These are phyloP conservation scores for Comarum palustre DNA, from an alignment of 306 rosid species.

Conservation along the genomic window DNA sequence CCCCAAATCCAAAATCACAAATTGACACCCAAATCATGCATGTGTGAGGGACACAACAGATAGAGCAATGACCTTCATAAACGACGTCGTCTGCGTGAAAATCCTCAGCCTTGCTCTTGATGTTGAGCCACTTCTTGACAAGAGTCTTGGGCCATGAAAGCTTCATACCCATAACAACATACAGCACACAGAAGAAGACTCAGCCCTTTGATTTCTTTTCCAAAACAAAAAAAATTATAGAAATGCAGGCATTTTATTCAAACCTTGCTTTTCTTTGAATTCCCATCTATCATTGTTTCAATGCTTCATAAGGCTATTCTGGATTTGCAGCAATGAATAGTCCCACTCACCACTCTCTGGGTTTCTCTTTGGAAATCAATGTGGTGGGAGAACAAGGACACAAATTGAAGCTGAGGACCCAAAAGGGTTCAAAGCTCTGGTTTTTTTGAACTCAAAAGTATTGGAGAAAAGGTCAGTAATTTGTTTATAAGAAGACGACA, in stretches of 20 bases:
- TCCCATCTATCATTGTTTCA: slow-evolving; percentile 95
- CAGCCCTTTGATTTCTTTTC: background rate
- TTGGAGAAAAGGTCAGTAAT: background rate
- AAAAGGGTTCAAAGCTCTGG: slow-evolving; percentile 12
- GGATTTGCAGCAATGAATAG: slow-evolving; percentile 24
- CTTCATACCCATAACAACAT: slow-evolving; percentile 49
- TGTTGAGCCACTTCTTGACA: slow-evolving; percentile 98
- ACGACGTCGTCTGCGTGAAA: slow-evolving; percentile 81
- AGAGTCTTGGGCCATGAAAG: slow-evolving; percentile 95
- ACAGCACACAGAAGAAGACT: slow-evolving; percentile 17
- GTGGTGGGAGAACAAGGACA: slow-evolving; percentile 13
- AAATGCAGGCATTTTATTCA: slow-evolving; percentile 34
- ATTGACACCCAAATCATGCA: slow-evolving; percentile 31
- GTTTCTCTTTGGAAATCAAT: slow-evolving; percentile 6
- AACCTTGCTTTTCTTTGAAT: slow-evolving; percentile 97
- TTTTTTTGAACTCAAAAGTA: slow-evolving; percentile 26
- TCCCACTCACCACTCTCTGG: slow-evolving; percentile 13
- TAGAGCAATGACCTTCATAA: slow-evolving; percentile 51
- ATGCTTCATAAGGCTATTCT: slow-evolving; percentile 62
- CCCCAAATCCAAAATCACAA: slow-evolving; percentile 28
- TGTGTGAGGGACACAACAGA: slow-evolving; percentile 24
- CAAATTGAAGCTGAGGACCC: background rate
- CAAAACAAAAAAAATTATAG: slow-evolving; percentile 13
- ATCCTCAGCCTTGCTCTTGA: slow-evolving; percentile 83
- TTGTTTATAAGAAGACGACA: slow-evolving; percentile 19